Evolutionary conservation across 352 stramenopile species (phyloP).

Genomic region (Peronosclerospora sorghi): DNA sequence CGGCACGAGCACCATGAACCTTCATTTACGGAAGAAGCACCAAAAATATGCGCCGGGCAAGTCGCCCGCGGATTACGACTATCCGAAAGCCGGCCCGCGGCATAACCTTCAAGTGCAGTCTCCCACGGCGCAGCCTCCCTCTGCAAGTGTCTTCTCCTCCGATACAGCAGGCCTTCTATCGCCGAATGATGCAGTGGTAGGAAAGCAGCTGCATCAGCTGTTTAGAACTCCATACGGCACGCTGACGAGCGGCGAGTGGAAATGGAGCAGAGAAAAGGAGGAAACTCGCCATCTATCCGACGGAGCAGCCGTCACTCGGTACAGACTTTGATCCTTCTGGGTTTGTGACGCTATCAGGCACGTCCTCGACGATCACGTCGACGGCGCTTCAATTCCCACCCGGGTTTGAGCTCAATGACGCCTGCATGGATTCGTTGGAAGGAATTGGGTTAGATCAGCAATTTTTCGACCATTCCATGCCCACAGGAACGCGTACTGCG

Average conservation of each 20-base stretch:
- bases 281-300: constrained; percentile 31
- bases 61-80: constrained; percentile 60
- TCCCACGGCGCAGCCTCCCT: neutral
- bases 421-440: constrained; percentile 31
- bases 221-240: constrained; percentile 38
- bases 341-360: constrained; percentile 38
- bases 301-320: constrained; percentile 2
- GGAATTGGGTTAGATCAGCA: constrained; percentile 27
- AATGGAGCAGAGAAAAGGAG: constrained; percentile 18
- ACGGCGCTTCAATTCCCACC: constrained; percentile 40
- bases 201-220: neutral
- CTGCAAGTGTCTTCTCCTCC: neutral
- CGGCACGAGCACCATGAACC: constrained; percentile 78
- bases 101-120: constrained; percentile 1
- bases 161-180: neutral
- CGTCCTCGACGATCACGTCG: constrained; percentile 5
- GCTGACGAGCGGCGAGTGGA: constrained; percentile 25
- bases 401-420: constrained; percentile 41
- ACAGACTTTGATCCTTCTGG: constrained; percentile 52
- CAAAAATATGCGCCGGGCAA: constrained; percentile 72
- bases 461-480: constrained; percentile 32
- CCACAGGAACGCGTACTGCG: constrained; percentile 4
- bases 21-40: constrained; percentile 71
- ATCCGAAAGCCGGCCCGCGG: constrained; percentile 12
- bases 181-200: neutral